phyloP scores from a whole-genome alignment of 2,329 filamentous ascomycete genomes.

The Colletotrichum sp. region DNA sequence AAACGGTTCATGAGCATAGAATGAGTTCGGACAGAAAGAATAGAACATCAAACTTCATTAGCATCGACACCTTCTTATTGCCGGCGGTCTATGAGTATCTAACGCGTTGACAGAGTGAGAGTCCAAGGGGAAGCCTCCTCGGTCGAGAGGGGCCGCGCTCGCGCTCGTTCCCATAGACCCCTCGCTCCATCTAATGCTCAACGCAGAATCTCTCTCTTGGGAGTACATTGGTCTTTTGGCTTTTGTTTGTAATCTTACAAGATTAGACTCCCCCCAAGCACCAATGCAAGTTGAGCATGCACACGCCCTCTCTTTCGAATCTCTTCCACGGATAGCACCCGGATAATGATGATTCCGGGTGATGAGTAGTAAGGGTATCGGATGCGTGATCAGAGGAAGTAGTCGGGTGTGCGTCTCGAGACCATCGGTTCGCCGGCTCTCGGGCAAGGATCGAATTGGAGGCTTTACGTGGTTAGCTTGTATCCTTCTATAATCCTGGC shows the following conservation, averaged over 20 bases:
- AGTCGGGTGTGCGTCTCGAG: slow-evolving; percentile 95
- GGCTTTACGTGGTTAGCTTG: slow-evolving; percentile 59
- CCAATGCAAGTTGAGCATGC: slow-evolving; percentile 21
- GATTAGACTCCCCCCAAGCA: slow-evolving; percentile 16
- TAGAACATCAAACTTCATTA: slow-evolving; percentile 15
- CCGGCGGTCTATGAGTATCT: slow-evolving; percentile 22
- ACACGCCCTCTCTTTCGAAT: slow-evolving; percentile 17
- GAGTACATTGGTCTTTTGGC: slow-evolving; percentile 21
- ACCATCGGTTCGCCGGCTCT: slow-evolving; percentile 99
- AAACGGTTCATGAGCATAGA: neutral
- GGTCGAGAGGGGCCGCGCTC: neutral
- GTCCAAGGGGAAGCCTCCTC: neutral
- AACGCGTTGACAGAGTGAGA: slow-evolving; percentile 2
- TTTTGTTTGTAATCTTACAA: slow-evolving; percentile 20
- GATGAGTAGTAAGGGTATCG: slow-evolving; percentile 14
- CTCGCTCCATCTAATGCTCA: slow-evolving; percentile 11
- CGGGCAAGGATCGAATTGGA: slow-evolving; percentile 99
- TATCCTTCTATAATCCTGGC: neutral
- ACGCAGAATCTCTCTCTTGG: slow-evolving; percentile 20
- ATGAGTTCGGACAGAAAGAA: neutral
- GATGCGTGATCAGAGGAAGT: slow-evolving; percentile 80
- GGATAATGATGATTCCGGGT: neutral
- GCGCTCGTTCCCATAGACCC: neutral
- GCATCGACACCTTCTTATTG: slow-evolving; percentile 19
- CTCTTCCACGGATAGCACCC: slow-evolving; percentile 1